Evolutionary conservation across 2,329 filamentous ascomycete genomes (phyloP).

Genomic region (Colletotrichum noveboracense): DNA sequence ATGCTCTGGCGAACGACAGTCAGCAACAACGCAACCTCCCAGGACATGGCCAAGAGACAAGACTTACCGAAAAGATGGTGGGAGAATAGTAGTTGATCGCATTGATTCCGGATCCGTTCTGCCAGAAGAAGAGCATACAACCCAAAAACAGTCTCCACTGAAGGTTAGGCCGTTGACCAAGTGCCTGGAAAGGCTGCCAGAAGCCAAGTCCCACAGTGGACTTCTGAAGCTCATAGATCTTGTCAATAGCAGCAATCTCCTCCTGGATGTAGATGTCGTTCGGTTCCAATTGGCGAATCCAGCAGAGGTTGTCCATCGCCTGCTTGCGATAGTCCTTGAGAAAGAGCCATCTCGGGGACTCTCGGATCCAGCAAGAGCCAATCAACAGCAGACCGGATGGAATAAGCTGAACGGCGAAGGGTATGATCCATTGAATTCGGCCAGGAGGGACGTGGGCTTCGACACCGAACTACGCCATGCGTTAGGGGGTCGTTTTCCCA

Average conservation of each 20-base stretch:
- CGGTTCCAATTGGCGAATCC: slow-evolving; percentile 55
- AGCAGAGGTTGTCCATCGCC: slow-evolving; percentile 56
- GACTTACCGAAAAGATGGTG: slow-evolving; percentile 59
- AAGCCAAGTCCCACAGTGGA: slow-evolving; percentile 61
- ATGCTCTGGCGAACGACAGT: slow-evolving; percentile 1
- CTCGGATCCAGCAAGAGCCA: slow-evolving; percentile 52
- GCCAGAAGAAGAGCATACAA: slow-evolving; percentile 69
- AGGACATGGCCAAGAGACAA: background rate
- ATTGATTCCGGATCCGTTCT: slow-evolving; percentile 70
- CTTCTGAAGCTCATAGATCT: slow-evolving; percentile 51
- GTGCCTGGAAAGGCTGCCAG: slow-evolving; percentile 63
- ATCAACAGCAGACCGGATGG: slow-evolving; percentile 57
- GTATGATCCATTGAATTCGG: slow-evolving; percentile 49
- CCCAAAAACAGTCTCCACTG: slow-evolving; percentile 67
- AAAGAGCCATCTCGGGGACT: slow-evolving; percentile 67
- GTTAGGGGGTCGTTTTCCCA: background rate
- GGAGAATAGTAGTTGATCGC: slow-evolving; percentile 70
- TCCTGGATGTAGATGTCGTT: slow-evolving; percentile 66
- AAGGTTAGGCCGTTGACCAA: slow-evolving; percentile 50
- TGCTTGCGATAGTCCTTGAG: slow-evolving; percentile 55
- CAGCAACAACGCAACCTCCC: background rate
- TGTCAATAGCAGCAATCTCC: slow-evolving; percentile 64
- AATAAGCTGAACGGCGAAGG: slow-evolving; percentile 59
- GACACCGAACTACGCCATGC: slow-evolving; percentile 31
- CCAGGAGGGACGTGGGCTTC: slow-evolving; percentile 14